These are phyloP conservation scores for Acer saccharum DNA, from an alignment of 345 rosid species.

Conservation along the genomic window DNA sequence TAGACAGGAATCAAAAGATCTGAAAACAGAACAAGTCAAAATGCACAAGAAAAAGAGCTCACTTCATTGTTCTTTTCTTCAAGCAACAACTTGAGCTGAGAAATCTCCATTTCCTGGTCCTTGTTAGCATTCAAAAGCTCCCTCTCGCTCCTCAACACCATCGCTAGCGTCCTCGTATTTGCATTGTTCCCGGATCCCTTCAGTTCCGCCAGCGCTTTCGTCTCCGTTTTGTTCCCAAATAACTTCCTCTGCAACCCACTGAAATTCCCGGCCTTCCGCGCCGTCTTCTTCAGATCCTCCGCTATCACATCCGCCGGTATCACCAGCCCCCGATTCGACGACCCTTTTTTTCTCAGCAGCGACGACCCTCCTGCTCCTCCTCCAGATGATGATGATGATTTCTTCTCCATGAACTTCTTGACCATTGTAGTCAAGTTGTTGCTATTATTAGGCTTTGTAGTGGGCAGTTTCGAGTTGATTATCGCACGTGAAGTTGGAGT, in stretches of 20 bases:
- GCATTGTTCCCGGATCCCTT: conserved; percentile 33
- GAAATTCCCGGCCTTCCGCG: conserved; percentile 46
- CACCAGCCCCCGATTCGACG: conserved; percentile 43
- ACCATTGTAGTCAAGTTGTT: conserved; percentile 58
- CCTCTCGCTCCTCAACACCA: conserved; percentile 90
- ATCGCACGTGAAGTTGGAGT: conserved; percentile 50
- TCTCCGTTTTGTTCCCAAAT: conserved; percentile 55
- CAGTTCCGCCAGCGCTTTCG: conserved; percentile 72
- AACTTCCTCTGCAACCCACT: conserved; percentile 77
- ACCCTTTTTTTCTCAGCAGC: conserved; percentile 17
- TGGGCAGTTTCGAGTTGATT: conserved; percentile 54
- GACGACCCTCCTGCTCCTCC: background rate
- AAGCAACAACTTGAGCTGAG: conserved; percentile 55
- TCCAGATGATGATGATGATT: conserved; percentile 4
- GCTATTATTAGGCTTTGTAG: conserved; percentile 22
- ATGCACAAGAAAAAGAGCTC: background rate
- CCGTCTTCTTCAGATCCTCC: conserved; percentile 69
- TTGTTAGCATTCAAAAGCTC: conserved; percentile 77
- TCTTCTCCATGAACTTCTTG: conserved; percentile 75
- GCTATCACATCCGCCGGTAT: conserved; percentile 64
- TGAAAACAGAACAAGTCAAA: background rate
- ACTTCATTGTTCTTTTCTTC: conserved; percentile 76
- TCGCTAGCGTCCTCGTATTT: conserved; percentile 78
- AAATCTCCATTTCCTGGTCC: conserved; percentile 65
- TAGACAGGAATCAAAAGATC: no score